These are phyloP conservation scores for Cyanodermella asteris DNA, from an alignment of 2,329 filamentous ascomycete species.

Conservation along the genomic window DNA sequence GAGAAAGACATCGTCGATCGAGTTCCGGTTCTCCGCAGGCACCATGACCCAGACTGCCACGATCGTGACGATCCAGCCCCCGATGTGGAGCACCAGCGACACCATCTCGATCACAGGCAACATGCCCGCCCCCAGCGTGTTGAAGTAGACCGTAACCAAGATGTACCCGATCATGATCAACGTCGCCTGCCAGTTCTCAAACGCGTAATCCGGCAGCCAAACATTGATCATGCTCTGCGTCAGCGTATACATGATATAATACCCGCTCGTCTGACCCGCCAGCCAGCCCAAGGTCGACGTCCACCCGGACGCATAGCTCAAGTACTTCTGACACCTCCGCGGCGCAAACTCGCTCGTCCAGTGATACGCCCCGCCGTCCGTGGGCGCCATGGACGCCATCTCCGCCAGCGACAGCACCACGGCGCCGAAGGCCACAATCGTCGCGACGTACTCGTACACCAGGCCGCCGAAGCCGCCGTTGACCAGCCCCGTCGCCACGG, in stretches of 20 bases:
- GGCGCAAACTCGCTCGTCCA: conserved; percentile 25
- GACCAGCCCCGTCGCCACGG: conserved; percentile 3
- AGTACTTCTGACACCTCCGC: conserved; percentile 16
- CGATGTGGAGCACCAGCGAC: conserved; percentile 9
- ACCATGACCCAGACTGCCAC: conserved; percentile 9
- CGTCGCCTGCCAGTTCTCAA: conserved; percentile 12
- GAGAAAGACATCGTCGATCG: background rate
- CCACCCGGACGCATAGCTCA: conserved; percentile 20
- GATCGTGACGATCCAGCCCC: conserved; percentile 10
- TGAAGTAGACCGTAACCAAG: conserved; percentile 9
- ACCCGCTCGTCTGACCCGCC: conserved; percentile 13
- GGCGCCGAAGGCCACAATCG: conserved; percentile 12
- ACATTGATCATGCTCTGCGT: conserved; percentile 17
- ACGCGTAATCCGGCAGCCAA: conserved; percentile 8
- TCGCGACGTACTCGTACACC: conserved; percentile 4
- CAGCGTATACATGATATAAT: conserved; percentile 16
- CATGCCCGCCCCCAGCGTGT: conserved; percentile 8
- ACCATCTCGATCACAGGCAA: conserved; percentile 10
- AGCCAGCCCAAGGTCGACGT: conserved; percentile 17
- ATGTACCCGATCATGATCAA: conserved; percentile 11
- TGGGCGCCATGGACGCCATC: conserved; percentile 22
- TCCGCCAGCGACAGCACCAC: conserved; percentile 19
- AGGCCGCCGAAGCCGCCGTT: conserved; percentile 5
- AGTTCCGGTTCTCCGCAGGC: background rate
- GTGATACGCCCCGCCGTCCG: conserved; percentile 15